Evolutionary conservation across 164 flowering plant genomes (phyloP).

Genomic region (Magnolia sinica): DNA sequence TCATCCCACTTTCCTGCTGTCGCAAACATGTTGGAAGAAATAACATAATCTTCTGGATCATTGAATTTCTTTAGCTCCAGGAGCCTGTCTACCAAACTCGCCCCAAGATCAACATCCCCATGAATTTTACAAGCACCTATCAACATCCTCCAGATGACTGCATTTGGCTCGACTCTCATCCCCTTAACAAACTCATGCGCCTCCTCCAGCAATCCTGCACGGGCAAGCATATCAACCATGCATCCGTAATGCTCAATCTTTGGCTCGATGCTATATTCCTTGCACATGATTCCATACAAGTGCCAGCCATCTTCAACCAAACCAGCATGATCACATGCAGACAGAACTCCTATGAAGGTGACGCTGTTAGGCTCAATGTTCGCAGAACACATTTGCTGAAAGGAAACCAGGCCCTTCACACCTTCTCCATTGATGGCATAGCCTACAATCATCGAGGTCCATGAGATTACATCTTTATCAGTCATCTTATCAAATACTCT

Average conservation of each 20-base stretch:
- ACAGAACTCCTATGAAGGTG: constrained; percentile 27
- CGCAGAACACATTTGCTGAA: constrained; percentile 17
- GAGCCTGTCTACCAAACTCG: constrained; percentile 16
- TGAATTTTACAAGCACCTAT: constrained; percentile 31
- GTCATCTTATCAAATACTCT: constrained; percentile 24
- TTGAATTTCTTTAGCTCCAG: constrained; percentile 5
- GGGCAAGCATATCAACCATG: constrained; percentile 28
- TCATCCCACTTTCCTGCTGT: constrained; percentile 29
- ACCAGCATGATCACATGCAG: constrained; percentile 34
- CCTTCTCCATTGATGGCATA: constrained; percentile 31
- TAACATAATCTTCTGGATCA: constrained; percentile 21
- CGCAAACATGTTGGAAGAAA: constrained; percentile 26
- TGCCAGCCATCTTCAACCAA: constrained; percentile 22
- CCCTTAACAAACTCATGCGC: constrained; percentile 21
- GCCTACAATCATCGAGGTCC: constrained; percentile 32
- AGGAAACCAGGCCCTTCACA: constrained; percentile 21
- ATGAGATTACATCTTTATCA: constrained; percentile 32
- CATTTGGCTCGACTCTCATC: constrained; percentile 28
- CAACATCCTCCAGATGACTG: constrained; percentile 28
- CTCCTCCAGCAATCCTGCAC: constrained; percentile 26
- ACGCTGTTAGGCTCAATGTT: constrained; percentile 20
- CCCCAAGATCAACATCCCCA: constrained; percentile 21
- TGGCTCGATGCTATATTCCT: constrained; percentile 23
- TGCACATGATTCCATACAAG: constrained; percentile 17
- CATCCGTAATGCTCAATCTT: constrained; percentile 31